A percentile compares a stretch with the other conserved stretches of the same genome.
These are phyloP conservation scores for Tilletia caries DNA, from an alignment of 1,284 basidiomycete genomes.

Conservation along the genomic window DNA sequence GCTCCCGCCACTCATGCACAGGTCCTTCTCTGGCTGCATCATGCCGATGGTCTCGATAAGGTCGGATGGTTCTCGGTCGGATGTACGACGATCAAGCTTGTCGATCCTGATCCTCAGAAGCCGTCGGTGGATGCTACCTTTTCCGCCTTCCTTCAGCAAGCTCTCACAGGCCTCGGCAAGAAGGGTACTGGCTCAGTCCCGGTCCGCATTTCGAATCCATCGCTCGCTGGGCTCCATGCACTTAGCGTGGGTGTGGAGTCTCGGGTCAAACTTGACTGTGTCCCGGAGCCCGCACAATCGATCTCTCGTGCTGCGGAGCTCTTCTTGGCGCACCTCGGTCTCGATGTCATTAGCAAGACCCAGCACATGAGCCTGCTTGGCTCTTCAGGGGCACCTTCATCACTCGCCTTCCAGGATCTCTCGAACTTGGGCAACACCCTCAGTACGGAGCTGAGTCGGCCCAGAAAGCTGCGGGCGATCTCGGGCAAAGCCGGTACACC, in stretches of 20 bases:
- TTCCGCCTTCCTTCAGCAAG: not conserved
- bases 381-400: too few species aligned
- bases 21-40: constrained; percentile 3
- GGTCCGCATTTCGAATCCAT: not conserved
- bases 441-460: not conserved
- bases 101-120: not conserved
- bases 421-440: not conserved
- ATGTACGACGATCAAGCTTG: not conserved
- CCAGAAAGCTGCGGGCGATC: not conserved
- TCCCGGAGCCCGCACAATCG: not conserved
- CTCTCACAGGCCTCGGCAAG: not conserved
- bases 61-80: not conserved
- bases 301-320: not conserved
- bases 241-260: not conserved
- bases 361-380: not conserved
- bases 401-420: too few species aligned
- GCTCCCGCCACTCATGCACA: not conserved
- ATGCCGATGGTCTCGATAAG: not conserved
- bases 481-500: not conserved
- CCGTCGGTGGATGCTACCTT: not conserved
- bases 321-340: not conserved
- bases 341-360: not conserved
- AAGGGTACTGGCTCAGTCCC: not conserved
- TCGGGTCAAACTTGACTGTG: not conserved
- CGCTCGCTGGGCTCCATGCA: not conserved